Evolutionary conservation across 371 early-diverging fungal species (phyloP).

Genomic region (Rhizopus delemar): DNA sequence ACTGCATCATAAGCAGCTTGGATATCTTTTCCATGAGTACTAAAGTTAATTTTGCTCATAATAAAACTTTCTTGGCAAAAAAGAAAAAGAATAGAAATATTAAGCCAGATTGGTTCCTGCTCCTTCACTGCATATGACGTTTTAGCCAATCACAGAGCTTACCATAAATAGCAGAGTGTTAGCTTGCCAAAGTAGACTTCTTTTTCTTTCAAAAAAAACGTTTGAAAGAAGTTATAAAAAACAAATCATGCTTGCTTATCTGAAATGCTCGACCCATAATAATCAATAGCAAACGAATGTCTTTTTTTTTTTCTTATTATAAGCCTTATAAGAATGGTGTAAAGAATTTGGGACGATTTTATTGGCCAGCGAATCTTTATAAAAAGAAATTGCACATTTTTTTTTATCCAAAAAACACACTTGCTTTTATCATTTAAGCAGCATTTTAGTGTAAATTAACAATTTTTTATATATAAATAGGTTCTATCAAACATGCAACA

Average conservation of each 20-base stretch:
- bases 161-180: too few species aligned
- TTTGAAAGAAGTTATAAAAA: too few species aligned
- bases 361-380: too few species aligned
- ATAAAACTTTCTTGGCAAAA: slow-evolving; percentile 1
- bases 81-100: background rate
- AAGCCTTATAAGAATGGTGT: too few species aligned
- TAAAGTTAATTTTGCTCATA: slow-evolving; percentile 56
- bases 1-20: slow-evolving; percentile 70
- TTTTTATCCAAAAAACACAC: too few species aligned
- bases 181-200: background rate
- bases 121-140: too few species aligned
- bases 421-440: too few species aligned
- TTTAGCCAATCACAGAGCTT: too few species aligned
- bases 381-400: too few species aligned
- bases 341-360: too few species aligned
- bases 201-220: background rate
- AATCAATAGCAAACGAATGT: too few species aligned
- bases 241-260: background rate
- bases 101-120: background rate
- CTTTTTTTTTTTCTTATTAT: too few species aligned
- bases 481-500: background rate
- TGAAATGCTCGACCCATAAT: background rate
- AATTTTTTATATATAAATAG: background rate
- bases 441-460: background rate
- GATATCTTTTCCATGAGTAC: slow-evolving; percentile 61